Percentiles rank a stretch among this genome's conserved stretches.
phyloP scores from a whole-genome alignment of 257 asterid genomes.

The Cynanchum wilfordii region DNA sequence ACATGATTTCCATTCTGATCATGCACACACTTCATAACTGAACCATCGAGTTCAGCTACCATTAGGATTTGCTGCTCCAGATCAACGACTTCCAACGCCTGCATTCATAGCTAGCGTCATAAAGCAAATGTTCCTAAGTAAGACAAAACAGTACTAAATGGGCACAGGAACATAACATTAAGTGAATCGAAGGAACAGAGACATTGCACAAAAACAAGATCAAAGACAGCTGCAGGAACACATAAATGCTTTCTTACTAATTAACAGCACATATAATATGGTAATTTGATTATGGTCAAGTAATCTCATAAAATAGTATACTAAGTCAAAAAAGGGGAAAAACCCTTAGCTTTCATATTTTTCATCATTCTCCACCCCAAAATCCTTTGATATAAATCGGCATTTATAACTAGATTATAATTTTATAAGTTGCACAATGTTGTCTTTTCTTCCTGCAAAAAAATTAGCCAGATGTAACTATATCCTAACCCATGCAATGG shows the following conservation, averaged over 20 bases:
- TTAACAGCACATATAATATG: no score
- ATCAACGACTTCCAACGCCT: conserved; percentile 94
- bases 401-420: neutral
- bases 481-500: neutral
- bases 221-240: neutral
- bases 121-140: neutral
- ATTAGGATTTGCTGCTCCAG: conserved; percentile 56
- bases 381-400: no score
- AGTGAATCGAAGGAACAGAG: neutral
- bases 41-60: conserved; percentile 78
- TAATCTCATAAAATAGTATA: no score
- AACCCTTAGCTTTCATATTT: no score
- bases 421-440: neutral
- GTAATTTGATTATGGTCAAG: no score
- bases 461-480: neutral
- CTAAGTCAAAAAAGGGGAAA: no score
- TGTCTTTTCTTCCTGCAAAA: neutral
- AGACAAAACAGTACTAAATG: neutral
- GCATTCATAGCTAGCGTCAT: conserved; percentile 15
- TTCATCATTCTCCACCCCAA: no score
- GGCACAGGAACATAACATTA: neutral
- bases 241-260: no score
- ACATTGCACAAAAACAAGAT: neutral
- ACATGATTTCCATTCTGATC: conserved; percentile 96
- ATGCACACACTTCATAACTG: conserved; percentile 75